A percentile compares a stretch with the other conserved stretches of the same genome.
These are phyloP conservation scores for Gastrodia elata DNA, from an alignment of 106 monocot genomes.

Conservation along the genomic window DNA sequence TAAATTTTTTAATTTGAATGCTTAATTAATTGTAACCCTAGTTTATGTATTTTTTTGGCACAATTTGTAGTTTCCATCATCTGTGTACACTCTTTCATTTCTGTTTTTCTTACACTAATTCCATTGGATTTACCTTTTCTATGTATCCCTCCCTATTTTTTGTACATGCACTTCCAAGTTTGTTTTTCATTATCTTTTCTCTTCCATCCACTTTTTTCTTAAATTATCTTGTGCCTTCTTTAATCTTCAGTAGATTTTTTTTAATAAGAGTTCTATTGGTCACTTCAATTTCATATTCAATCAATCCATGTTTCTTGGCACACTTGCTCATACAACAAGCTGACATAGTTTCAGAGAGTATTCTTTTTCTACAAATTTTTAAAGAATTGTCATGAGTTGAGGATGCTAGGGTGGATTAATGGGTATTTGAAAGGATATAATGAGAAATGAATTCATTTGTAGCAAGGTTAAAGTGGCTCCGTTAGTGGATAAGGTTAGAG, in stretches of 20 bases:
- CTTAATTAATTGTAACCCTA: neutral
- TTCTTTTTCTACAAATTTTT: no score
- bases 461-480: no score
- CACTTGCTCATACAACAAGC: no score
- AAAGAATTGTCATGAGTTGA: no score
- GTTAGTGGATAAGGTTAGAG: no score
- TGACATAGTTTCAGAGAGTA: no score
- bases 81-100: neutral
- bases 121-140: neutral
- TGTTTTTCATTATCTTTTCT: neutral
- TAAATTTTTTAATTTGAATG: constrained; percentile 1
- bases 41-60: neutral
- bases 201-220: neutral
- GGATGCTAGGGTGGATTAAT: no score
- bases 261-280: neutral
- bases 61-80: neutral
- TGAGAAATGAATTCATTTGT: no score
- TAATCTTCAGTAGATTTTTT: neutral
- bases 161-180: neutral
- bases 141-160: no score
- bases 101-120: no score
- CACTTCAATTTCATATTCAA: neutral
- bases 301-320: neutral
- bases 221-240: neutral
- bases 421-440: no score